These are phyloP conservation scores for sorghum (Sorghum bicolor) DNA, from an alignment of 176 grass and related monocot species.

Conservation along the genomic window DNA sequence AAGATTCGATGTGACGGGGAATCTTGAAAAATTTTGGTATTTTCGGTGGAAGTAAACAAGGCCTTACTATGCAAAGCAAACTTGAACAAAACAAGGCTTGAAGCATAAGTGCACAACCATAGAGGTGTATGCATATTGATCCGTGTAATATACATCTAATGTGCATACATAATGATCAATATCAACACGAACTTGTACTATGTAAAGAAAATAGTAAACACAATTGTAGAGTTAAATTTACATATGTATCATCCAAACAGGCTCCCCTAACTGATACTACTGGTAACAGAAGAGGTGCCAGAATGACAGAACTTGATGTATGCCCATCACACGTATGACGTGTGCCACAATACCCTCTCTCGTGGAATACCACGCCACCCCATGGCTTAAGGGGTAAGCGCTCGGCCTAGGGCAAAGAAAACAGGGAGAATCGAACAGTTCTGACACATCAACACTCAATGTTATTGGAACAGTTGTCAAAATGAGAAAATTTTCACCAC, in stretches of 20 bases:
- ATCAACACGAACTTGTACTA: not conserved
- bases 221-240: not conserved
- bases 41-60: too few relatives aligned
- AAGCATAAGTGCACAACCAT: not conserved
- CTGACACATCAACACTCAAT: not conserved
- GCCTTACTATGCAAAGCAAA: not conserved
- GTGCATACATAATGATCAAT: not conserved
- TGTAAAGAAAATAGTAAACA: not conserved
- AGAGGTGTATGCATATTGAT: not conserved
- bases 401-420: slow-evolving; percentile 76
- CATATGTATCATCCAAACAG: slow-evolving; percentile 32
- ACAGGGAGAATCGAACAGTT: not conserved
- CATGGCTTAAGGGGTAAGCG: slow-evolving; percentile 62
- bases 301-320: slow-evolving; percentile 44
- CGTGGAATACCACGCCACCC: slow-evolving; percentile 91
- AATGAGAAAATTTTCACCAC: not conserved
- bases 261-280: slow-evolving; percentile 19
- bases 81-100: not conserved
- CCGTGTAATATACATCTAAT: not conserved
- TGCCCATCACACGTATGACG: slow-evolving; percentile 79
- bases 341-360: slow-evolving; percentile 75
- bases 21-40: too few relatives aligned
- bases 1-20: too few relatives aligned
- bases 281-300: slow-evolving; percentile 26
- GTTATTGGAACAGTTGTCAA: not conserved